Evolutionary conservation across 768 basidiomycete species (phyloP).

Genomic region (Phylloporus sp.): DNA sequence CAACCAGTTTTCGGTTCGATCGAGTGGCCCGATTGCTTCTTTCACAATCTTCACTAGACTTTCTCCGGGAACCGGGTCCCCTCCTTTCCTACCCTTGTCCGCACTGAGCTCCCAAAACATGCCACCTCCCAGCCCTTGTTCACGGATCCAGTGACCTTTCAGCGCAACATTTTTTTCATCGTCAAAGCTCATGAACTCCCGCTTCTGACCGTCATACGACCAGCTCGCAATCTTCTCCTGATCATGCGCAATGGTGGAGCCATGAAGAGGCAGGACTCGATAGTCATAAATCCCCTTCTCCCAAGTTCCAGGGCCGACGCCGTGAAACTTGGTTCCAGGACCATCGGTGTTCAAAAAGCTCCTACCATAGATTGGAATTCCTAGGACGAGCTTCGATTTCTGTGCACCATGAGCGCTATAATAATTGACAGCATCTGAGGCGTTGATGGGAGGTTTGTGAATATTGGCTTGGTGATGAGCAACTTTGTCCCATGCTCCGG

Average conservation of each 20-base stretch:
- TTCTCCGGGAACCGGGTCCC: constrained; percentile 62
- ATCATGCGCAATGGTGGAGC: constrained; percentile 63
- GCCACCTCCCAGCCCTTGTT: constrained; percentile 76
- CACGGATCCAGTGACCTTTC: constrained; percentile 80
- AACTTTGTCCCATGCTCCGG: constrained; percentile 70
- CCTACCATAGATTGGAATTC: constrained; percentile 91
- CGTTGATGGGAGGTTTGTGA: constrained; percentile 61
- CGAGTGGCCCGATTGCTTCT: constrained; percentile 72
- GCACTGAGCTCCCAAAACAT: constrained; percentile 96
- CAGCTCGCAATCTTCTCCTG: constrained; percentile 70
- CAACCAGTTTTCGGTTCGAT: constrained; percentile 76
- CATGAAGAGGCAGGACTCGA: constrained; percentile 77
- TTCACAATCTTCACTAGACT: constrained; percentile 77
- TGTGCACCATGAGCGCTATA: constrained; percentile 71
- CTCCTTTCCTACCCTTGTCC: constrained; percentile 80
- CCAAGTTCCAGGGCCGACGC: constrained; percentile 87
- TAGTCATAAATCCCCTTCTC: constrained; percentile 90
- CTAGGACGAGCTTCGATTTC: constrained; percentile 78
- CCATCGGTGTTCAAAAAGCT: constrained; percentile 85
- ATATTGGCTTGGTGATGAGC: constrained; percentile 87
- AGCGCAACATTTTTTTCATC: constrained; percentile 58
- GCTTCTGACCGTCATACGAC: constrained; percentile 71
- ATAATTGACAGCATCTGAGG: constrained; percentile 60
- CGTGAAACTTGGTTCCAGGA: constrained; percentile 73
- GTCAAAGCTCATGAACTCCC: constrained; percentile 85